Evolutionary conservation across 192 early-diverging fungal genomes (phyloP), one percentile per base, ranked within the genome.

Genomic region (Coemansia erecta): DNA sequence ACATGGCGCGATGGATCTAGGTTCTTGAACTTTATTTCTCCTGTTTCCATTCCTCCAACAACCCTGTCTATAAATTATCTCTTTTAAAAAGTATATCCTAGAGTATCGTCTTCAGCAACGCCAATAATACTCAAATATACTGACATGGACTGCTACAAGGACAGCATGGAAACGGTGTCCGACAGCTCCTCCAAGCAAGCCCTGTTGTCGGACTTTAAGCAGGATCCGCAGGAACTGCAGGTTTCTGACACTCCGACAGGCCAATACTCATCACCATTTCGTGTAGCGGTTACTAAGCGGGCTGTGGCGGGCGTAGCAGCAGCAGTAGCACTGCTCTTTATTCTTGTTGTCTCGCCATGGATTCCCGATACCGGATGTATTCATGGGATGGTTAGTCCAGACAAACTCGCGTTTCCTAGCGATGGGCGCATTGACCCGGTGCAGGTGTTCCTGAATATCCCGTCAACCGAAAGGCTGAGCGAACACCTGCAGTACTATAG

Each of bases 401-500:
- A 33, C n/a, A 18, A 37, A 33, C 51, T 17, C n/a, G 35, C 11
- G 15, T 14, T 24, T 39, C 21, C 43, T 3, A 31, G 44, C 18
- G 44, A 61, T 18, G 59, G 71, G 10, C 33, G 57, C 23, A 60
- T 73, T 19, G 77, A 73, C 15, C 57, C 68, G 0, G 56, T 56
- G 11, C 66, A 65, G 22, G 55, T 85, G 13, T 70, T 86, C 23
- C 44, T 80, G 46, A 44, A 37, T 24, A 63, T 80, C 39, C 80
- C 82, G 15, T 80, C 73, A 3, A 61, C 68, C 6, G 64, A 63
- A 13, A 56, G 37, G 4, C 50, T 86, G 55, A 74, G 64, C 12
- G 46, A 70, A 5, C 61, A 80, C 35, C 74, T 86, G 9, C 35
- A 68, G 15, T 69, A 81, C 62, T 84, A 86, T 52, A 65, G 84